Percentiles rank a stretch among this genome's conserved stretches.
Evolutionary conservation across 768 basidiomycete genomes (phyloP).

Genomic region (Lactarius sanguifluus): DNA sequence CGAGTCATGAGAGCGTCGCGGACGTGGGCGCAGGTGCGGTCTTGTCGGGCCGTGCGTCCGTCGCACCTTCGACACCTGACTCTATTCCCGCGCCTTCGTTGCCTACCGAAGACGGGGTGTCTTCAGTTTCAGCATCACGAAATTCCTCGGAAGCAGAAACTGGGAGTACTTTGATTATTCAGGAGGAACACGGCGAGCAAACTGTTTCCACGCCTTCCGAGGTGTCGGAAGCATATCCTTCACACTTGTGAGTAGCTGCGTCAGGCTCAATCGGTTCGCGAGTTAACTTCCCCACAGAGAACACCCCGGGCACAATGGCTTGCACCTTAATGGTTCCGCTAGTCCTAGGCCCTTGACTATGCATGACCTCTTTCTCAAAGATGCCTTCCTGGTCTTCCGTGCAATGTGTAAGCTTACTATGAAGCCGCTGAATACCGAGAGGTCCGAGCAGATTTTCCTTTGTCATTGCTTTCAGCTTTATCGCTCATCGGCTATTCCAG

Average conservation of each 20-base stretch:
- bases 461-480: background rate
- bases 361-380: constrained; percentile 94
- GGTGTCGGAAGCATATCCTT: background rate
- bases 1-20: constrained; percentile 8
- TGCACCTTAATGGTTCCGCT: constrained; percentile 27
- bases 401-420: constrained; percentile 97
- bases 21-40: constrained; percentile 24
- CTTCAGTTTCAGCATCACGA: background rate
- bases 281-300: constrained; percentile 16
- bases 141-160: constrained; percentile 5
- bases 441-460: constrained; percentile 47
- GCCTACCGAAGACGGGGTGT: constrained; percentile 5
- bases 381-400: constrained; percentile 96
- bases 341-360: constrained; percentile 53
- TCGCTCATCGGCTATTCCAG: constrained; percentile 43
- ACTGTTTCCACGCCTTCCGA: constrained; percentile 4
- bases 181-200: constrained; percentile 7
- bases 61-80: constrained; percentile 23
- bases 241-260: constrained; percentile 17
- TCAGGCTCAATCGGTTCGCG: too few relatives aligned
- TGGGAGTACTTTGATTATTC: background rate
- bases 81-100: constrained; percentile 29
- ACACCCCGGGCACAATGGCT: constrained; percentile 3
- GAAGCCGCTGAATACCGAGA: constrained; percentile 94
- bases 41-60: constrained; percentile 17